These are phyloP conservation scores for Solanum virginianum DNA, from an alignment of 257 asterid genomes.

Conservation along the genomic window DNA sequence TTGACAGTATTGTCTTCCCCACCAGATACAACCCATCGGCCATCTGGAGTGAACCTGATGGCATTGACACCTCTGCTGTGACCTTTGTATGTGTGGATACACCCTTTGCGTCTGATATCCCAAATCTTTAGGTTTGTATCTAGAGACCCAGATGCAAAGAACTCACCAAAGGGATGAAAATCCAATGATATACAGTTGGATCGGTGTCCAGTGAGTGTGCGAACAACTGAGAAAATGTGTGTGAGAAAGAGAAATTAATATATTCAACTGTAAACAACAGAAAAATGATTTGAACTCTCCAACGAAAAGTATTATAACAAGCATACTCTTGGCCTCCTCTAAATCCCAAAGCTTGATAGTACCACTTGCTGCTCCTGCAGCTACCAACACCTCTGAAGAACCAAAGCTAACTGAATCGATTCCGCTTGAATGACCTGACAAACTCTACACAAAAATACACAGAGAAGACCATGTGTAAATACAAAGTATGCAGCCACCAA, in stretches of 20 bases:
- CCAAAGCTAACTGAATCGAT: constrained; percentile 97
- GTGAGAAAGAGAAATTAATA: background rate
- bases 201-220: constrained; percentile 96
- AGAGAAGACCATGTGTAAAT: constrained; percentile 5
- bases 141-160: constrained; percentile 96
- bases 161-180: constrained; percentile 97
- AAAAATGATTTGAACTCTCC: background rate
- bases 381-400: constrained; percentile 90
- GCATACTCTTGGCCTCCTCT: constrained; percentile 97
- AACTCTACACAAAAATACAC: constrained; percentile 48
- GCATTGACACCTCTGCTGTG: constrained; percentile 93
- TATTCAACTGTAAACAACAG: background rate
- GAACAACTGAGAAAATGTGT: constrained; percentile 40
- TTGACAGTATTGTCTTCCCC: constrained; percentile 99
- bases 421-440: constrained; percentile 99
- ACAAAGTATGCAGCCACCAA: background rate
- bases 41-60: constrained; percentile 96
- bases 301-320: background rate
- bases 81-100: constrained; percentile 97
- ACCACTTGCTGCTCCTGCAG: constrained; percentile 99
- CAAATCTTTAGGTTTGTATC: constrained; percentile 97
- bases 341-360: constrained; percentile 98
- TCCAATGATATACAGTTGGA: constrained; percentile 97
- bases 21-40: constrained; percentile 99
- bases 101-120: constrained; percentile 96